Evolutionary conservation across 768 basidiomycete species (phyloP), one percentile per base, ranked within the genome.

Genomic region (Butyriboletus loyo): DNA sequence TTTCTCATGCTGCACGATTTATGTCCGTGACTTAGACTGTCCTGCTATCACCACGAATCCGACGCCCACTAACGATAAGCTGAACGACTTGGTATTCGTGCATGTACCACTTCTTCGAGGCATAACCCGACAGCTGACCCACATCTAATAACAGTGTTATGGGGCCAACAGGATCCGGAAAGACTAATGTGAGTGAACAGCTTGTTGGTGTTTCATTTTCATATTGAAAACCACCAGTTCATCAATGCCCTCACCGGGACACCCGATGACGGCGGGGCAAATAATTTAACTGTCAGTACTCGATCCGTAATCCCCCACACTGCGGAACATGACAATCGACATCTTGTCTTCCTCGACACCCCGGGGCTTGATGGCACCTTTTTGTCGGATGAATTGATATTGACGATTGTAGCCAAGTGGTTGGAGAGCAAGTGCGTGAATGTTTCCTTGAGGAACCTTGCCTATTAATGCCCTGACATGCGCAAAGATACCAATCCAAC

Each of bases 101-200:
- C 17, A 30, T 7, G 50, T 47, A 27, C 13, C 34, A 7, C 22
- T 52, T 9, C 27, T n/a, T 31, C 21, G 13, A n/a, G 10, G 11
- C 1, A 35, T 10, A 14, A 19, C 11, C 17, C 35, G 14, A 22
- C n/a, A 15, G 2, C 45, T 37, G 34, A 53, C 11, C 14, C 24
- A 8, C 4, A 11, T 25, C 32, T 24, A 13, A 27, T 11, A 28
- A 52, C 25, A 56, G 63, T 22, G 4, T 66, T n/a, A 66, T 66
- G 62, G 64, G 64, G 0, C 64, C 57, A 14, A 66, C 61, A 2
- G 64, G 64, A 25, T 50, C 64, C 7, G 64, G 64, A 8, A 65
- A 63, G 51, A 61, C 52, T 7, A 64, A 61, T 22, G 64, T 63
- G 21, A 44, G 63, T 49, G 15, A 22, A 44, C 5, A 17, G 1